Percentiles rank a stretch among this genome's conserved stretches.
phyloP scores from a whole-genome alignment of 2,329 filamentous ascomycete species.

The Domatiomyces globalis region DNA sequence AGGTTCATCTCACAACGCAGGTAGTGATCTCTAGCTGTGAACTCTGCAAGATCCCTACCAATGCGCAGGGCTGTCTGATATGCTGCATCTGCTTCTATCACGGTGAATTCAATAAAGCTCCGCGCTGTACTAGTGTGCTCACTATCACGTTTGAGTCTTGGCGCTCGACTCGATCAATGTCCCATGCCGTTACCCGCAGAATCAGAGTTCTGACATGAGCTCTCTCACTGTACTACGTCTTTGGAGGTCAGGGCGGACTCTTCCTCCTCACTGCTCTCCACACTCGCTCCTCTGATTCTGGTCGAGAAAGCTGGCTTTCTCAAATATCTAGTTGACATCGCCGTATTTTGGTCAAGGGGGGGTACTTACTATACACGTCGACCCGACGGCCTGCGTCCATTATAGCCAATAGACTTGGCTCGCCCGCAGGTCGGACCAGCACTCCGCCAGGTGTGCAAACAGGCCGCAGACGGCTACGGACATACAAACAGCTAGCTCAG shows the following conservation, averaged over 20 bases:
- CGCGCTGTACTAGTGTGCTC: background rate
- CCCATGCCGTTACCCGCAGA: background rate
- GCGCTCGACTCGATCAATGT: background rate
- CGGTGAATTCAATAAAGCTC: background rate
- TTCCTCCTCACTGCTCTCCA: slow-evolving; percentile 31
- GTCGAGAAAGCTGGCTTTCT: background rate
- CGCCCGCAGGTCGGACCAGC: background rate
- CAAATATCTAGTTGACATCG: background rate
- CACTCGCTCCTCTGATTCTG: background rate
- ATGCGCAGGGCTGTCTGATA: background rate
- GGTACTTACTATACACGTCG: too few species aligned
- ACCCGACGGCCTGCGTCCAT: background rate
- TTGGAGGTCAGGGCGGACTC: slow-evolving; percentile 26
- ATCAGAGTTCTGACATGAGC: background rate
- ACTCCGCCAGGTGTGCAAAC: background rate
- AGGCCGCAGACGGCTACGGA: background rate
- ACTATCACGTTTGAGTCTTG: background rate
- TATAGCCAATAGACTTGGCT: background rate
- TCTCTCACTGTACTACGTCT: background rate
- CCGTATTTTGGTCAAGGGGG: too few species aligned
- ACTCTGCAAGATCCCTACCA: background rate
- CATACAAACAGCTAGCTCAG: background rate
- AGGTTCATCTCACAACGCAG: background rate
- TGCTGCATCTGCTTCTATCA: background rate
- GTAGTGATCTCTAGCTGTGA: background rate